phyloP scores from a whole-genome alignment of 768 basidiomycete species.

The Cystobasidium tubakii region DNA sequence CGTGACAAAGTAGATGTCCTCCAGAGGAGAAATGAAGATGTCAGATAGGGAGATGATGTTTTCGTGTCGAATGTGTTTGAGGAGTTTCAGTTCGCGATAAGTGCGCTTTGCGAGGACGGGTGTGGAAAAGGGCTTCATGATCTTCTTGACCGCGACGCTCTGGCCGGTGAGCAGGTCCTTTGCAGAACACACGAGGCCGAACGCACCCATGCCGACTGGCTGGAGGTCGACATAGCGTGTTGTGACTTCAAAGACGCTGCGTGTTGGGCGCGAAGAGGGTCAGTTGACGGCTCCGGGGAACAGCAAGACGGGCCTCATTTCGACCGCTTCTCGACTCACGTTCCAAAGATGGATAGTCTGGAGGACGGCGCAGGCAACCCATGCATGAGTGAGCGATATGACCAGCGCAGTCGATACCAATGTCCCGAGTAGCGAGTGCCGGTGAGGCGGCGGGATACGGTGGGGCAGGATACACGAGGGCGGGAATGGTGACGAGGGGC shows the following conservation, averaged over 20 bases:
- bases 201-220: constrained; percentile 98
- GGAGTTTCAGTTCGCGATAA: constrained; percentile 91
- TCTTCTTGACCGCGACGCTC: constrained; percentile 98
- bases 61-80: constrained; percentile 98
- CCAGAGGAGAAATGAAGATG: constrained; percentile 98
- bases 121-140: constrained; percentile 98
- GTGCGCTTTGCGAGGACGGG: constrained; percentile 97
- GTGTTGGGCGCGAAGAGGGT: too few species aligned
- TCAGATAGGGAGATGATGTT: constrained; percentile 98
- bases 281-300: too few species aligned
- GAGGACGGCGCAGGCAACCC: neutral
- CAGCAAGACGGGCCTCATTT: too few species aligned
- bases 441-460: too few species aligned
- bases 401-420: too few species aligned
- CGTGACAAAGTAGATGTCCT: constrained; percentile 94
- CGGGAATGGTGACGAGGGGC: too few species aligned
- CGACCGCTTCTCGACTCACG: constrained; percentile 25
- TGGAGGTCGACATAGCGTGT: constrained; percentile 94
- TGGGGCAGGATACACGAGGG: too few species aligned
- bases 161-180: constrained; percentile 72
- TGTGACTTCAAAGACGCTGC: constrained; percentile 86
- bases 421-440: too few species aligned
- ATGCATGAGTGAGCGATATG: neutral
- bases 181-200: constrained; percentile 74
- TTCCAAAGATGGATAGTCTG: constrained; percentile 35